phyloP scores from a whole-genome alignment of 768 basidiomycete species.

The Tephrocybe sp. region DNA sequence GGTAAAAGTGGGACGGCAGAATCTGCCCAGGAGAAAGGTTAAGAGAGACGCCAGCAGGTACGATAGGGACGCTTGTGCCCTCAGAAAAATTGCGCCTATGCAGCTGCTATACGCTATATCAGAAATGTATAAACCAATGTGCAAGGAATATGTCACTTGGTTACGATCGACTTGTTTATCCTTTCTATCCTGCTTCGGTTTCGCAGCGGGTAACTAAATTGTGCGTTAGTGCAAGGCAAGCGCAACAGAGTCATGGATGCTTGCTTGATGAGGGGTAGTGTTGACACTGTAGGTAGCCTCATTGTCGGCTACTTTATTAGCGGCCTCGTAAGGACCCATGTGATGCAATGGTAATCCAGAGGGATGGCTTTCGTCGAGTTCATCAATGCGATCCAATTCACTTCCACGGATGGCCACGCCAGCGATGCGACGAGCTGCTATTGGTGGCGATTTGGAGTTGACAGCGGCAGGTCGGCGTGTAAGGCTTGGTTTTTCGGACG shows the following conservation, averaged over 20 bases:
- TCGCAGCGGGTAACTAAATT: background rate
- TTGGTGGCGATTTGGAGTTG: constrained; percentile 17
- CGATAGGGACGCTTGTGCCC: constrained; percentile 20
- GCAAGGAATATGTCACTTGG: constrained; percentile 7
- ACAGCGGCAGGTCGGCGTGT: constrained; percentile 21
- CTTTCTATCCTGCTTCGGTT: constrained; percentile 5
- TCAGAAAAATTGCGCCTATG: constrained; percentile 7
- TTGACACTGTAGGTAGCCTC: constrained; percentile 10
- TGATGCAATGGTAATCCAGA: constrained; percentile 65
- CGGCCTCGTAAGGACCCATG: constrained; percentile 72
- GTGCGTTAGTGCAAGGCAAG: constrained; percentile 4
- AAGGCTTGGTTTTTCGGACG: constrained; percentile 18
- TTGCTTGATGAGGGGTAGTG: constrained; percentile 19
- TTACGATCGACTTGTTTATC: background rate
- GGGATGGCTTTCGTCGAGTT: constrained; percentile 74
- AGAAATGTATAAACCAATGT: background rate
- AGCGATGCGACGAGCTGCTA: constrained; percentile 12
- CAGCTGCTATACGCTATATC: background rate
- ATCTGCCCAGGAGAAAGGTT: constrained; percentile 57
- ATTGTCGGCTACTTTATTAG: constrained; percentile 30
- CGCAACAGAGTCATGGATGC: background rate
- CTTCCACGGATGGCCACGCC: constrained; percentile 17
- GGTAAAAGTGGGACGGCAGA: constrained; percentile 35
- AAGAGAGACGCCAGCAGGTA: constrained; percentile 40
- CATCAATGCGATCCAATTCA: constrained; percentile 70